phyloP scores from a whole-genome alignment of 768 basidiomycete genomes.

The Serendipita indica region DNA sequence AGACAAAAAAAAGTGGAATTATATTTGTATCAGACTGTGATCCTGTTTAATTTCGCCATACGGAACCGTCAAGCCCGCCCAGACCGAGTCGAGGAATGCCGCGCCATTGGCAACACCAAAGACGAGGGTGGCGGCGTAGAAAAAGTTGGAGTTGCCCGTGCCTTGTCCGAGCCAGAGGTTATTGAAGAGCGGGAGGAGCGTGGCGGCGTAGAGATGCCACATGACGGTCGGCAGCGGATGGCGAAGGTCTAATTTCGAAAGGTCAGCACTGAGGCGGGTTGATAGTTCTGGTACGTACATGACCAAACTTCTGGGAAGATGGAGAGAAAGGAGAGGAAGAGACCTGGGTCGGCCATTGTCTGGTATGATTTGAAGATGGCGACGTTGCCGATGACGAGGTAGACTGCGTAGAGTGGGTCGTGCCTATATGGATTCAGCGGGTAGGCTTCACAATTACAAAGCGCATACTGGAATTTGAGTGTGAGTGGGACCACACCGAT shows the following conservation, averaged over 20 bases:
- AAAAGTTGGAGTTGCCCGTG: constrained; percentile 96
- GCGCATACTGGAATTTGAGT: constrained; percentile 67
- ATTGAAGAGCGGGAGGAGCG: constrained; percentile 83
- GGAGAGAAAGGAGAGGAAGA: constrained; percentile 67
- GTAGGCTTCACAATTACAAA: background rate
- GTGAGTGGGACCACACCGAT: constrained; percentile 76
- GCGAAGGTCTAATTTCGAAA: constrained; percentile 45
- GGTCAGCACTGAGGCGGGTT: background rate
- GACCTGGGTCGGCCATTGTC: constrained; percentile 72
- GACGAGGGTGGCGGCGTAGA: constrained; percentile 89
- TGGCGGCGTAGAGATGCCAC: constrained; percentile 66
- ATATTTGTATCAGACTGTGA: constrained; percentile 38
- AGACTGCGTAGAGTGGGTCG: constrained; percentile 69
- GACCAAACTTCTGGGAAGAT: constrained; percentile 75
- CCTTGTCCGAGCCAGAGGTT: constrained; percentile 83
- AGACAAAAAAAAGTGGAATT: no score
- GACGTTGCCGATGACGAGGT: constrained; percentile 60
- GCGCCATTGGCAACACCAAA: constrained; percentile 79
- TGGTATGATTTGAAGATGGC: constrained; percentile 86
- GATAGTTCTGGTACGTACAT: constrained; percentile 37
- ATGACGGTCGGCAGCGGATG: constrained; percentile 73
- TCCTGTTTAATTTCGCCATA: constrained; percentile 42
- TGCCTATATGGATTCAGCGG: constrained; percentile 32
- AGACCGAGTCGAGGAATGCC: constrained; percentile 66
- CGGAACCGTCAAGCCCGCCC: constrained; percentile 67